phyloP scores from a whole-genome alignment of 352 stramenopile species.

The Phytophthora kernoviae region DNA sequence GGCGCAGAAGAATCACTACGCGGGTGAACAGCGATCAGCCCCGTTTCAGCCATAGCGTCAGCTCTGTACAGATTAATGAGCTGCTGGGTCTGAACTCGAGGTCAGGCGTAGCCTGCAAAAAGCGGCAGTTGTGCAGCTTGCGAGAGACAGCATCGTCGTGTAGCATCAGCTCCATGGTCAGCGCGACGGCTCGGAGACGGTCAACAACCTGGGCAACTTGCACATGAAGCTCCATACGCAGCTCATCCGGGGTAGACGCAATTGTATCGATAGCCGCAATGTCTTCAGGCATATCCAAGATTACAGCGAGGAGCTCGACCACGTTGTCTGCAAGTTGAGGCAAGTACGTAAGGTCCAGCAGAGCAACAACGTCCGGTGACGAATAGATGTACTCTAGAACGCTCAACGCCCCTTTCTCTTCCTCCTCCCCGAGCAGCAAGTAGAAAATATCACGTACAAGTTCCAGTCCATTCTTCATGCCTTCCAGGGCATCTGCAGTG shows the following conservation, averaged over 20 bases:
- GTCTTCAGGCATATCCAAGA: slow-evolving; percentile 85
- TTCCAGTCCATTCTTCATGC: slow-evolving; percentile 58
- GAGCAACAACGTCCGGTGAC: slow-evolving; percentile 52
- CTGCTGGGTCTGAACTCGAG: slow-evolving; percentile 75
- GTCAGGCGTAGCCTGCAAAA: slow-evolving; percentile 60
- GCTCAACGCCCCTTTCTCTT: slow-evolving; percentile 51
- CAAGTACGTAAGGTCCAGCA: slow-evolving; percentile 69
- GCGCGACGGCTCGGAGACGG: slow-evolving; percentile 45
- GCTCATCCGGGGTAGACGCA: slow-evolving; percentile 39
- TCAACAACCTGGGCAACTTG: slow-evolving; percentile 72
- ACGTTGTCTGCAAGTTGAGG: slow-evolving; percentile 65
- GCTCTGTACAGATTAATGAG: slow-evolving; percentile 73
- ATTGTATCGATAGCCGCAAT: slow-evolving; percentile 53
- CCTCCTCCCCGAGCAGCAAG: slow-evolving; percentile 63
- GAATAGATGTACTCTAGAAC: slow-evolving; percentile 73
- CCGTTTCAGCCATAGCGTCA: slow-evolving; percentile 61
- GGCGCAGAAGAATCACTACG: slow-evolving; percentile 35
- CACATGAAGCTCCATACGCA: slow-evolving; percentile 69
- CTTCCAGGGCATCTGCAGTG: slow-evolving; percentile 64
- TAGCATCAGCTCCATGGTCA: slow-evolving; percentile 64
- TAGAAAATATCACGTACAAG: slow-evolving; percentile 72
- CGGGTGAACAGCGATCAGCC: slow-evolving; percentile 50
- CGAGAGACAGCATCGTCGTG: slow-evolving; percentile 49
- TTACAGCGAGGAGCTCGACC: slow-evolving; percentile 72
- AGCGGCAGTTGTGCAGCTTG: slow-evolving; percentile 63